phyloP scores from a whole-genome alignment of 116 monocot species.

The Dioscorea cayenensis region DNA sequence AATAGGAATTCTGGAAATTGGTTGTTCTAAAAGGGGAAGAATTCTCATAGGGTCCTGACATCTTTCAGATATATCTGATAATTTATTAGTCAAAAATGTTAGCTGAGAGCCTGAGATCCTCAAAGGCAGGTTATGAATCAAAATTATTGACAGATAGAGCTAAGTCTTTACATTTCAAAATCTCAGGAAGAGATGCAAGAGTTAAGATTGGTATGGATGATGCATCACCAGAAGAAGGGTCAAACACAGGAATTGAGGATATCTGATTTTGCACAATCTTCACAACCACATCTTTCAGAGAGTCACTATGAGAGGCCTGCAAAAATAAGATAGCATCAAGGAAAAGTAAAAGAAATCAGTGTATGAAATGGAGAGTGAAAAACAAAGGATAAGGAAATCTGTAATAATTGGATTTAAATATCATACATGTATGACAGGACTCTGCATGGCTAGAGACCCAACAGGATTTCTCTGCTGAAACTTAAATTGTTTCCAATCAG shows the following conservation, averaged over 20 bases:
- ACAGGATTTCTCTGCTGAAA: constrained; percentile 4
- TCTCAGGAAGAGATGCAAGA: constrained; percentile 26
- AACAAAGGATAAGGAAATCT: neutral
- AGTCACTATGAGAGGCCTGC: constrained; percentile 20
- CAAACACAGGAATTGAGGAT: constrained; percentile 30
- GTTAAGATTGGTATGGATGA: constrained; percentile 16
- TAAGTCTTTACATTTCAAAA: constrained; percentile 26
- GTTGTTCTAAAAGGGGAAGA: constrained; percentile 19
- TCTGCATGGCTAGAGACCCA: constrained; percentile 6
- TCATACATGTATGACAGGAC: constrained; percentile 31
- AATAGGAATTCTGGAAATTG: constrained; percentile 21
- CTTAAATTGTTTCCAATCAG: constrained; percentile 34
- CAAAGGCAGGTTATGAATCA: neutral
- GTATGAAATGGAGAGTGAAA: neutral
- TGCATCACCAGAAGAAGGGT: constrained; percentile 6
- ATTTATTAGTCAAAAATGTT: neutral
- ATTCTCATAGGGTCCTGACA: constrained; percentile 6
- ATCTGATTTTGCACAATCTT: constrained; percentile 29
- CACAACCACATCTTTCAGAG: constrained; percentile 21
- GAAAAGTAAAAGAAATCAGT: neutral
- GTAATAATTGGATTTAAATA: neutral
- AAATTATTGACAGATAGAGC: neutral
- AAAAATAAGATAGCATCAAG: neutral
- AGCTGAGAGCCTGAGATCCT: neutral
- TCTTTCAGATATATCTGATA: constrained; percentile 19